phyloP scores from a whole-genome alignment of 306 rosid species.

The Prunus mume region DNA sequence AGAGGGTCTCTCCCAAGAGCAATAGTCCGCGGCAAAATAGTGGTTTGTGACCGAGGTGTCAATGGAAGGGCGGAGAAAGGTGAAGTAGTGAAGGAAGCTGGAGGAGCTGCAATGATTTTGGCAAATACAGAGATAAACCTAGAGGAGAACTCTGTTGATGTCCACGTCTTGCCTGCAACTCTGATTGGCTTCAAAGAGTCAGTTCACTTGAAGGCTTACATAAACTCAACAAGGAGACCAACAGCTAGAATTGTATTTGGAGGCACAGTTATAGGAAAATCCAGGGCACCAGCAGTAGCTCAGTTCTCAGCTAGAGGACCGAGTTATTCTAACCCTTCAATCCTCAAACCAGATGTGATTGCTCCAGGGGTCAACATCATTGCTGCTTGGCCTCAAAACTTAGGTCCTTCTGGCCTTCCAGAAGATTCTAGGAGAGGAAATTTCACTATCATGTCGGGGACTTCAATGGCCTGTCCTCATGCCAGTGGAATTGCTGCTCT shows the following conservation, averaged over 20 bases:
- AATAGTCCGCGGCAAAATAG: conserved; percentile 70
- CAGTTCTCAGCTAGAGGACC: conserved; percentile 89
- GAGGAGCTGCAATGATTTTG: conserved; percentile 84
- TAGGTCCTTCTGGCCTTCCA: conserved; percentile 84
- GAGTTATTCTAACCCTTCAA: conserved; percentile 75
- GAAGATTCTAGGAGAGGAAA: conserved; percentile 76
- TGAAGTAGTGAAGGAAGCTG: conserved; percentile 80
- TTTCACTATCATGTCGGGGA: conserved; percentile 91
- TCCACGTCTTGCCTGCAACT: conserved; percentile 89
- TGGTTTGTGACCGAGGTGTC: conserved; percentile 82
- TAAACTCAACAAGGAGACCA: conserved; percentile 62
- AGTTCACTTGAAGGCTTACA: conserved; percentile 53
- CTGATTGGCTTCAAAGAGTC: conserved; percentile 82
- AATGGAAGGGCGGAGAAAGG: conserved; percentile 94
- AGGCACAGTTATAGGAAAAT: conserved; percentile 71
- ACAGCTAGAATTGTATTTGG: conserved; percentile 60
- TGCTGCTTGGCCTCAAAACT: conserved; percentile 98
- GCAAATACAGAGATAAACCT: conserved; percentile 75
- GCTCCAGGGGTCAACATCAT: conserved; percentile 96
- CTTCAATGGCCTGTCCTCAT: conserved; percentile 96
- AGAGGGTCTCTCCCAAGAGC: conserved; percentile 74
- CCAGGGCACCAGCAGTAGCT: conserved; percentile 82
- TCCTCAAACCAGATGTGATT: conserved; percentile 87
- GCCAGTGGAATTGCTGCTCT: conserved; percentile 86
- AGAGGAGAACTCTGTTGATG: conserved; percentile 90